Conservation (phyloP, 75 land plant species). For the Pseudotsuga menziesii region DNA sequence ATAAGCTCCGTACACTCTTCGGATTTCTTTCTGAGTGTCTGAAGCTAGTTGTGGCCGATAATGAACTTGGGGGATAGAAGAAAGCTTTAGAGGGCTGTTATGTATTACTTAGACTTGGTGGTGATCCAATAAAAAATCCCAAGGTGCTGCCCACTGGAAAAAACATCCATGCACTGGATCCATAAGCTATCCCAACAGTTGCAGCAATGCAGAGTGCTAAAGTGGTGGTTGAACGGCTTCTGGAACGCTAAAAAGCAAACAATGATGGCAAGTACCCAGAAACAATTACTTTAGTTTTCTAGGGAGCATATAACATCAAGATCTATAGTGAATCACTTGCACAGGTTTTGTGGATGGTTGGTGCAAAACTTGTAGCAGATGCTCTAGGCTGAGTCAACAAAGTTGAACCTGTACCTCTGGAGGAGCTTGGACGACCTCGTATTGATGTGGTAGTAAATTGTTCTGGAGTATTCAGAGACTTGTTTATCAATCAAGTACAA, state of each 20-base stretch:
- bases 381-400: constrained; percentile 92
- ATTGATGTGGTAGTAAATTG: constrained; percentile 99
- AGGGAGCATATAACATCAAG: constrained; percentile 99
- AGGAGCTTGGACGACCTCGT: constrained; percentile 96
- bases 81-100: constrained; percentile 93
- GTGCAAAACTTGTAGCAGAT: constrained; percentile 87
- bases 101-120: constrained; percentile 98
- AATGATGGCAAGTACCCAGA: constrained; percentile 98
- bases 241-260: constrained; percentile 87
- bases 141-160: constrained; percentile 98
- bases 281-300: constrained; percentile 92
- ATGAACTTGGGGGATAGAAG: constrained; percentile 85
- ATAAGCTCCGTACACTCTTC: constrained; percentile 68
- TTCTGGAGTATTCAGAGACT: constrained; percentile 98
- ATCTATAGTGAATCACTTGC: constrained; percentile 99
- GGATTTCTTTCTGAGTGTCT: constrained; percentile 80
- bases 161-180: constrained; percentile 98
- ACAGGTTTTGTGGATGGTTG: constrained; percentile 97
- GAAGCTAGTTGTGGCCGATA: constrained; percentile 92
- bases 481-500: constrained; percentile 97
- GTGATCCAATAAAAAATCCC: constrained; percentile 97
- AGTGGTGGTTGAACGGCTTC: constrained; percentile 86
- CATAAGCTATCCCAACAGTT: constrained; percentile 92
- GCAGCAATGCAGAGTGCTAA: constrained; percentile 98
- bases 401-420: constrained; percentile 86